Evolutionary conservation across 2,329 filamentous ascomycete species (phyloP).

Genomic region (Trichoderma sp.): DNA sequence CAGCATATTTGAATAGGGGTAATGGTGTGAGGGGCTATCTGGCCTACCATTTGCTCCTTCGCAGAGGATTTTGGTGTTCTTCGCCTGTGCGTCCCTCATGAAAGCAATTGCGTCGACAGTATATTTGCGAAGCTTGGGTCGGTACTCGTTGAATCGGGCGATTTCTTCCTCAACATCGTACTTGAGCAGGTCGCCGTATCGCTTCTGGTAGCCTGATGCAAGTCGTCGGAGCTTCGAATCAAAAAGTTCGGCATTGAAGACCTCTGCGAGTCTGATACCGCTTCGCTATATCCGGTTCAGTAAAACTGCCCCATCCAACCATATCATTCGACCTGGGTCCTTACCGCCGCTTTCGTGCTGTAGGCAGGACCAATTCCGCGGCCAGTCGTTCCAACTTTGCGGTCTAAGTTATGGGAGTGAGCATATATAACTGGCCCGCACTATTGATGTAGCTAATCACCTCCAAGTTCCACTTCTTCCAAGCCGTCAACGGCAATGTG

Average conservation of each 20-base stretch:
- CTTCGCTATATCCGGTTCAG: conserved; percentile 50
- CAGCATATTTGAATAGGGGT: not conserved
- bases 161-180: conserved; percentile 73
- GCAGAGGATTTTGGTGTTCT: conserved; percentile 62
- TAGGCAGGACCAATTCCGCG: conserved; percentile 45
- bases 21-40: not conserved
- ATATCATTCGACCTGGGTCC: not conserved
- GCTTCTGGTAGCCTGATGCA: conserved; percentile 61
- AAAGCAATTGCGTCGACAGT: conserved; percentile 68
- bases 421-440: not conserved
- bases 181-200: conserved; percentile 66
- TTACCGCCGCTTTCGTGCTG: conserved; percentile 33
- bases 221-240: conserved; percentile 66
- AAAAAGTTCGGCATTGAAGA: conserved; percentile 67
- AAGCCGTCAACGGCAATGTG: conserved; percentile 70
- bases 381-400: conserved; percentile 41
- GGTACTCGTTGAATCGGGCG: conserved; percentile 59
- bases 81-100: conserved; percentile 61
- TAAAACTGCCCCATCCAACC: not conserved
- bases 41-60: conserved; percentile 57
- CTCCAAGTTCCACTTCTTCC: conserved; percentile 58
- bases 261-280: conserved; percentile 66
- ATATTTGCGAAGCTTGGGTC: conserved; percentile 58
- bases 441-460: conserved; percentile 12
- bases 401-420: conserved; percentile 26